phyloP scores from a whole-genome alignment of 2,329 filamentous ascomycete species.

The Cytospora mali region DNA sequence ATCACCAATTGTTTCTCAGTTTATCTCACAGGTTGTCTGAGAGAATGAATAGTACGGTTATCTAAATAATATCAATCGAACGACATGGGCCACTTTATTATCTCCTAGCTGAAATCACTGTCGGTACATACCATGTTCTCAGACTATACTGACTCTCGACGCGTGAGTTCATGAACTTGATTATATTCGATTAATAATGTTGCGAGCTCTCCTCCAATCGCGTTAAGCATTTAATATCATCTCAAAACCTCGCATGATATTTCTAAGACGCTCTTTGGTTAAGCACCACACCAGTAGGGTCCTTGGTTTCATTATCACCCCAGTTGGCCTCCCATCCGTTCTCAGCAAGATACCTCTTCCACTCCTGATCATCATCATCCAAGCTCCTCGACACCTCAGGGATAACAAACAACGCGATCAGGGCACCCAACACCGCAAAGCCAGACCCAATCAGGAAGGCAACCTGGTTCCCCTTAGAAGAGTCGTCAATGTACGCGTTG shows the following conservation, averaged over 20 bases:
- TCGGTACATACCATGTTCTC: too few relatives aligned
- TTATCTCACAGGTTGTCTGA: neutral
- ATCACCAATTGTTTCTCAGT: neutral
- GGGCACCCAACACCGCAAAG: conserved; percentile 49
- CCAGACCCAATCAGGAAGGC: conserved; percentile 54
- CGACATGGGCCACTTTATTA: too few relatives aligned
- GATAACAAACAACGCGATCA: conserved; percentile 49
- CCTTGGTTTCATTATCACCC: conserved; percentile 37
- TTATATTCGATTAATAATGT: too few relatives aligned
- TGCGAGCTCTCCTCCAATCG: neutral
- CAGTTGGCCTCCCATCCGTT: conserved; percentile 45
- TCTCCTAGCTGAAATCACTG: too few relatives aligned
- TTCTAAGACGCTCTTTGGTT: conserved; percentile 25
- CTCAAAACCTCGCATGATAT: too few relatives aligned
- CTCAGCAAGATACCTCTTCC: conserved; percentile 47
- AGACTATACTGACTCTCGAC: too few relatives aligned
- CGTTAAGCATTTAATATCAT: too few relatives aligned
- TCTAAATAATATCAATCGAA: too few relatives aligned
- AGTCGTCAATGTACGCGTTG: conserved; percentile 43
- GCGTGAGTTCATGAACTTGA: too few relatives aligned
- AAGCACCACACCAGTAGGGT: conserved; percentile 34
- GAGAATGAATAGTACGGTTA: neutral
- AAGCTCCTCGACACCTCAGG: conserved; percentile 46
- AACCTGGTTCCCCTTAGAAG: conserved; percentile 49
- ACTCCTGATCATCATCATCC: conserved; percentile 48